Base-by-base conservation (phyloP, 148 eudicot species). In the Rhododendron vialii region DNA sequence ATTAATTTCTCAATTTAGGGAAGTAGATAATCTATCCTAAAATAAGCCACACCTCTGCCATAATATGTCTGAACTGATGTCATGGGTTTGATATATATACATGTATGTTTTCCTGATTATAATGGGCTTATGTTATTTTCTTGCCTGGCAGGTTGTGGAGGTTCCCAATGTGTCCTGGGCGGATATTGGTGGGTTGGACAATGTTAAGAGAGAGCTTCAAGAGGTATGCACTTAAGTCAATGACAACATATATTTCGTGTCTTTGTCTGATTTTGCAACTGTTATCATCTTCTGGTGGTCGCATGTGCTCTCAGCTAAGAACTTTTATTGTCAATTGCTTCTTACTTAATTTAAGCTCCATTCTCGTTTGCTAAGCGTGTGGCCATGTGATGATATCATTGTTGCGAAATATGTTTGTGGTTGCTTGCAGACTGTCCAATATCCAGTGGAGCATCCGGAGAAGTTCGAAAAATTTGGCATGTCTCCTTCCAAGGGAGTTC, bases 81-180 rank as follows among this genome's bases (percentile, higher is more conserved):
- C 38, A 28, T 73, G 77, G 5, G 12, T 4, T 35, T 73, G 7
- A 38, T 30, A 14, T 73, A 1, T 8, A n/a, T 69, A 10, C 50
- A 47, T 38, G 43, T 38, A 38, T 38, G 22, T 77, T 77, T 36
- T 77, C 45, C 76, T 33, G 48, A 0, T 30, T 30, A 14, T 71
- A 33, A 71, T 33, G 20, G 76, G 76, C 2, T 13, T 28, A 18
- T 15, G 2, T 71, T 4, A 28, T 36, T 59, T 4, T 78, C 59
- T 83, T 33, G 33, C 43, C 67, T 36, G 45, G 78, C 87, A 89
- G 91, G 91, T 89, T 2, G 91, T 89, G 35, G 91, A 89, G 67
- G 89, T 89, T 84, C 91, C 91, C 48, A 87, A 87, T 85, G 91
- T 89, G 50, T 77, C 86, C 48, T 89, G 91, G 91, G 86, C 87